phyloP scores from a whole-genome alignment of 2,329 filamentous ascomycete species.

The Ascochyta clinopodiicola region DNA sequence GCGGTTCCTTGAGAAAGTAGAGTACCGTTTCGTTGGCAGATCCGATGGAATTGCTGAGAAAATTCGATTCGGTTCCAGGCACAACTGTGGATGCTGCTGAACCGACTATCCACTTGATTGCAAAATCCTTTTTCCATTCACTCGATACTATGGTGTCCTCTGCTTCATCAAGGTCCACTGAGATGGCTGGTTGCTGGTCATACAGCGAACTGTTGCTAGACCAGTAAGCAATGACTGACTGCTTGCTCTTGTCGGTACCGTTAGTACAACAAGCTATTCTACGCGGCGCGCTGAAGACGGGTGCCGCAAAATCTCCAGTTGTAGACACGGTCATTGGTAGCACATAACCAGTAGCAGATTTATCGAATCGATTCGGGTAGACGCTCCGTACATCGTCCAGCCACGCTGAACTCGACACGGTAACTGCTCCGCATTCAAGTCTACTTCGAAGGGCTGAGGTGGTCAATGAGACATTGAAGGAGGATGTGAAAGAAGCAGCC shows the following conservation, averaged over 20 bases:
- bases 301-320: neutral
- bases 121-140: slow-evolving; percentile 6
- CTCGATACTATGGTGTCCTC: neutral
- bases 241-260: neutral
- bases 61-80: neutral
- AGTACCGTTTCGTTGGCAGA: neutral
- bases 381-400: neutral
- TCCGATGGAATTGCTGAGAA: neutral
- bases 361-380: neutral
- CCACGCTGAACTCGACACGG: neutral
- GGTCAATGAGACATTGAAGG: neutral
- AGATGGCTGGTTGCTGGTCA: neutral
- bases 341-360: neutral
- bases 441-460: slow-evolving; percentile 5
- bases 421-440: neutral
- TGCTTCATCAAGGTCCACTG: neutral
- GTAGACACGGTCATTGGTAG: neutral
- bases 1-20: slow-evolving; percentile 10
- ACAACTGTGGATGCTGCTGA: neutral
- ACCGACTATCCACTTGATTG: slow-evolving; percentile 12
- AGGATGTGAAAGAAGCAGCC: neutral
- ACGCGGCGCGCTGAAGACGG: neutral
- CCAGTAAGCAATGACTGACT: slow-evolving; percentile 13
- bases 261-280: slow-evolving; percentile 9
- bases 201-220: slow-evolving; percentile 13